Evolutionary conservation across 2,329 filamentous ascomycete genomes (phyloP), one percentile per base, ranked within the genome.

Genomic region (Emergomyces orientalis): DNA sequence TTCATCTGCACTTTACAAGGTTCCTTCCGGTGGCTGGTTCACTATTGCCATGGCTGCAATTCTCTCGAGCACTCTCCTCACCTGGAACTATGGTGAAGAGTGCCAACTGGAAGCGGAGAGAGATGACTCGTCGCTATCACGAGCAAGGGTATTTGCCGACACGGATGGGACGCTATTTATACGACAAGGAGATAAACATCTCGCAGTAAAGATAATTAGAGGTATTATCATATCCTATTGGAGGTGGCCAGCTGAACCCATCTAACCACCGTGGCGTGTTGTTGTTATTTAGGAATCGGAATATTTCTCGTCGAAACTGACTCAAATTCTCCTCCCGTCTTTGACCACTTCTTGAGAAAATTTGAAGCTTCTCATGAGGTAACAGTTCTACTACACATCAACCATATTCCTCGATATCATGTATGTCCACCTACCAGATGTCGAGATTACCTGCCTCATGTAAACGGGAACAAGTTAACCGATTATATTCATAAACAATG

Each of bases 281-380:
- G 22, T 34, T 54, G 9, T n/a, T n/a, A 49, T 8, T 17, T 78
- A 62, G 89, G 80, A 34, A 81, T 84, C 7, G 88, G 87, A 1
- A 85, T 92, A 62, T 91, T 90, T 77, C 91, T 92, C 71, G 89
- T 92, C 75, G 91, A 92, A 74, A 81, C 84, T 0, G 88, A 88
- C 52, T 81, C 84, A 45, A 81, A 82, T 5, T 84, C 83, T 0
- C 88, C 87, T 1, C 82, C 81, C 8, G 86, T 88, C 11, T 91
- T 90, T 72, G 83, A 85, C 3, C 86, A 91, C 60, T 91, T 91
- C 70, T 78, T 90, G 11, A 82, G 81, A 59, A 91, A 91, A 70
- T 86, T 91, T 65, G 82, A 83, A 56, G 84, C 86, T 0, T 78
- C 83, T 5, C 87, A 88, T 0, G 84, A 88, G 37, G 82, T 89